These are phyloP conservation scores for Pontederia paniculata DNA, from an alignment of 176 grass and related monocot genomes.

Conservation along the genomic window DNA sequence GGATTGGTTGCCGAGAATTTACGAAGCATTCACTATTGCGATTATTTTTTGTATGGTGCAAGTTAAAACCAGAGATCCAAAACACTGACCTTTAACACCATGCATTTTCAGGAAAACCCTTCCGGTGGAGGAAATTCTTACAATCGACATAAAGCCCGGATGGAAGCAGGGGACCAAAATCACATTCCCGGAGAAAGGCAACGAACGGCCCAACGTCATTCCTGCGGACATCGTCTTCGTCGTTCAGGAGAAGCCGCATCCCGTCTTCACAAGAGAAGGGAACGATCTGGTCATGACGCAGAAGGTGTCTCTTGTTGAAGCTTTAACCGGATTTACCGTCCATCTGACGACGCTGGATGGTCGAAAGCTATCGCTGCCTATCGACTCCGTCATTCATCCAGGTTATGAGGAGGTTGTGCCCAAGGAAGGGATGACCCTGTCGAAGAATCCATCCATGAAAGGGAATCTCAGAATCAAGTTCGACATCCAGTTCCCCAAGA, in stretches of 20 bases:
- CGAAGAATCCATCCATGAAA: conserved; percentile 70
- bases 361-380: conserved; percentile 46
- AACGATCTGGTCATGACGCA: conserved; percentile 70
- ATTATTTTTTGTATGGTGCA: no score
- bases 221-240: conserved; percentile 70
- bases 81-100: no score
- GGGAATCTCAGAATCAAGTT: conserved; percentile 93
- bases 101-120: conserved; percentile 43
- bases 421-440: conserved; percentile 72
- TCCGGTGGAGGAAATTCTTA: conserved; percentile 70
- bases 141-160: conserved; percentile 83
- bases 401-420: conserved; percentile 71
- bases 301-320: conserved; percentile 56
- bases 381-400: conserved; percentile 50
- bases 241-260: conserved; percentile 90
- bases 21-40: no score
- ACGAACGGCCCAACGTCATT: conserved; percentile 52
- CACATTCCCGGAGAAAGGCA: conserved; percentile 89
- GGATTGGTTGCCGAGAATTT: no score
- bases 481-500: conserved; percentile 66
- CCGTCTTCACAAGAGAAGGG: conserved; percentile 77
- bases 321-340: conserved; percentile 50
- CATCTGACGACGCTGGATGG: conserved; percentile 67
- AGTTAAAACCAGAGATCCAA: no score
- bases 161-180: conserved; percentile 99